A percentile compares a stretch with the other conserved stretches of the same genome.
phyloP scores from a whole-genome alignment of 768 basidiomycete genomes.

The Tubosaeta sp. region DNA sequence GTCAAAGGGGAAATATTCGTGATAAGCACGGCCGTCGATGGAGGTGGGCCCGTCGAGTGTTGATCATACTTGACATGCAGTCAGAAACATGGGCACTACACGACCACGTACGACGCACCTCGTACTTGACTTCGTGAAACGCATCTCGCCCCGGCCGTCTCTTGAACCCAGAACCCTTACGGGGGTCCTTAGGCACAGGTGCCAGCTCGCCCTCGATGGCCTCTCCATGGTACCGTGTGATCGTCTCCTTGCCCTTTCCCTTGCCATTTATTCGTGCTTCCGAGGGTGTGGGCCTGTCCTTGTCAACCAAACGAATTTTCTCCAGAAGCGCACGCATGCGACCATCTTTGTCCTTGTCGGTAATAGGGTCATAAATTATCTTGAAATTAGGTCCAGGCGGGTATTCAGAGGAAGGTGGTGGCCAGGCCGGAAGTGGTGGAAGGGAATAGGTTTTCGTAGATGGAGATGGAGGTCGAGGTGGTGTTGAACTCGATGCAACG shows the following conservation, averaged over 20 bases:
- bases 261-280: conserved; percentile 54
- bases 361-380: conserved; percentile 57
- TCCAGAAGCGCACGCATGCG: conserved; percentile 39
- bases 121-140: conserved; percentile 48
- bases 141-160: conserved; percentile 33
- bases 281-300: conserved; percentile 16
- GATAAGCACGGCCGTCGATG: conserved; percentile 70
- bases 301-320: conserved; percentile 35
- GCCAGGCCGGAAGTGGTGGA: conserved; percentile 49
- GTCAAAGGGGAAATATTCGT: conserved; percentile 69
- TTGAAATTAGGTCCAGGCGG: conserved; percentile 50
- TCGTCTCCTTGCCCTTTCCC: conserved; percentile 56
- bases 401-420: conserved; percentile 47
- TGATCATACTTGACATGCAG: conserved; percentile 60
- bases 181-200: conserved; percentile 48
- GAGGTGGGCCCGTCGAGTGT: conserved; percentile 67
- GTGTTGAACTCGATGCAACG: conserved; percentile 26
- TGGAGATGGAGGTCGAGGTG: conserved; percentile 7
- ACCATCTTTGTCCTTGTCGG: conserved; percentile 45
- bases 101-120: conserved; percentile 39
- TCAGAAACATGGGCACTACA: conserved; percentile 5
- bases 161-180: conserved; percentile 40
- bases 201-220: conserved; percentile 42
- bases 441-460: conserved; percentile 37
- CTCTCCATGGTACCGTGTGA: conserved; percentile 54